These are phyloP conservation scores for Begonia masoniana DNA, from an alignment of 306 rosid genomes.

Conservation along the genomic window DNA sequence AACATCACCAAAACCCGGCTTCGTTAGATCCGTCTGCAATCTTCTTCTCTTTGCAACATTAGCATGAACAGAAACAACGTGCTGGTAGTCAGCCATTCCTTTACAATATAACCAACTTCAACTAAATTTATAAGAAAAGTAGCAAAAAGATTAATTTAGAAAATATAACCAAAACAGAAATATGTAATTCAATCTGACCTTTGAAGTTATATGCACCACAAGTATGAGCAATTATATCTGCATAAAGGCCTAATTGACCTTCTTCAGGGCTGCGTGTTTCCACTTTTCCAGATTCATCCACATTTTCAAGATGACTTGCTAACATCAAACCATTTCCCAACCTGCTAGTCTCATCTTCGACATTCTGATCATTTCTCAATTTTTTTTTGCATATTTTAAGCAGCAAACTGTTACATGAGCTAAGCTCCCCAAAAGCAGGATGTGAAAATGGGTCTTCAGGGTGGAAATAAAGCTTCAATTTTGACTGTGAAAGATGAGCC, in stretches of 20 bases:
- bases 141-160: not conserved
- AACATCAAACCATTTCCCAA: conserved; percentile 13
- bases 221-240: conserved; percentile 45
- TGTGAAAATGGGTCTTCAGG: conserved; percentile 80
- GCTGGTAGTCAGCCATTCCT: conserved; percentile 96
- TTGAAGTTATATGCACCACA: conserved; percentile 66
- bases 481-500: conserved; percentile 47
- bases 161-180: not conserved
- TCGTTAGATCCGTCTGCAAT: conserved; percentile 45
- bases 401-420: conserved; percentile 44
- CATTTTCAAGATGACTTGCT: conserved; percentile 17
- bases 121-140: conserved; percentile 2
- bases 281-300: conserved; percentile 3
- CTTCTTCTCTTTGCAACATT: conserved; percentile 64
- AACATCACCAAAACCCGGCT: conserved; percentile 42
- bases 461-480: conserved; percentile 72
- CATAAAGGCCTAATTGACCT: conserved; percentile 23
- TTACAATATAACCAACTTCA: conserved; percentile 9
- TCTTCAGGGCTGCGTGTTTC: conserved; percentile 12
- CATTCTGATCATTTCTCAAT: conserved; percentile 9
- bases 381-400: conserved; percentile 52
- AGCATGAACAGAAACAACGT: conserved; percentile 72
- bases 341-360: conserved; percentile 10
- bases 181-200: conserved; percentile 29
- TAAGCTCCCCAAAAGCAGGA: conserved; percentile 74